These are phyloP conservation scores for Crithidia mellificae DNA, from an alignment of 208 protist species.

Conservation along the genomic window DNA sequence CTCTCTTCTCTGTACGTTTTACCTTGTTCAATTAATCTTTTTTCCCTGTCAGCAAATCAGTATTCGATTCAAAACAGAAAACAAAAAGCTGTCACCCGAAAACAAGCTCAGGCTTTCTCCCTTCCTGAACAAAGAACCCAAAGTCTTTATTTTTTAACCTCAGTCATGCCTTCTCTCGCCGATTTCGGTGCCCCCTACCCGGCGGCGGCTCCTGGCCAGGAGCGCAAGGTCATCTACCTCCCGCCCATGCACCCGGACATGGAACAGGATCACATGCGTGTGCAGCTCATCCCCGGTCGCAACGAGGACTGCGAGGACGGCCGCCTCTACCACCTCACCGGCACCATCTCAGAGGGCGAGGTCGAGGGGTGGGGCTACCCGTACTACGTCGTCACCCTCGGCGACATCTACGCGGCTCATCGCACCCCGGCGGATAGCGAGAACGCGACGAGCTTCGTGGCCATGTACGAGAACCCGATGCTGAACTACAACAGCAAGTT, in stretches of 20 bases:
- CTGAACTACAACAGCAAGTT: conserved; percentile 51
- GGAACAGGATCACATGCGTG: conserved; percentile 47
- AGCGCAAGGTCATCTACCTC: conserved; percentile 78
- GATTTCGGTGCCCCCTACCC: conserved; percentile 75
- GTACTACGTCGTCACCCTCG: conserved; percentile 50
- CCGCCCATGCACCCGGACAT: conserved; percentile 33
- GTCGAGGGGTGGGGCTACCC: conserved; percentile 63
- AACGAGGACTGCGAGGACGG: conserved; percentile 52
- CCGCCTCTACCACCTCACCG: conserved; percentile 48
- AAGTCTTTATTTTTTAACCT: no score
- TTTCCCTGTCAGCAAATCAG: no score
- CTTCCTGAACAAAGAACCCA: not conserved
- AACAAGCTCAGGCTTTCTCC: not conserved
- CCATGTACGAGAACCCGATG: conserved; percentile 28
- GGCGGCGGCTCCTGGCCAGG: conserved; percentile 52
- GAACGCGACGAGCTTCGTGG: conserved; percentile 41
- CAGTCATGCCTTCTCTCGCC: conserved; percentile 45
- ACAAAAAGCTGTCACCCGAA: not conserved
- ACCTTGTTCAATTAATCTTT: no score
- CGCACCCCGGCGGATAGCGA: conserved; percentile 18
- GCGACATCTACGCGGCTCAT: conserved; percentile 24
- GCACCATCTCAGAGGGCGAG: conserved; percentile 40
- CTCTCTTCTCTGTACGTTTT: no score
- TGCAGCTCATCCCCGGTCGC: conserved; percentile 75
- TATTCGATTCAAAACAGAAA: no score